Evolutionary conservation across 2,329 filamentous ascomycete species (phyloP).

Genomic region (Zasmidium citrigriseum): DNA sequence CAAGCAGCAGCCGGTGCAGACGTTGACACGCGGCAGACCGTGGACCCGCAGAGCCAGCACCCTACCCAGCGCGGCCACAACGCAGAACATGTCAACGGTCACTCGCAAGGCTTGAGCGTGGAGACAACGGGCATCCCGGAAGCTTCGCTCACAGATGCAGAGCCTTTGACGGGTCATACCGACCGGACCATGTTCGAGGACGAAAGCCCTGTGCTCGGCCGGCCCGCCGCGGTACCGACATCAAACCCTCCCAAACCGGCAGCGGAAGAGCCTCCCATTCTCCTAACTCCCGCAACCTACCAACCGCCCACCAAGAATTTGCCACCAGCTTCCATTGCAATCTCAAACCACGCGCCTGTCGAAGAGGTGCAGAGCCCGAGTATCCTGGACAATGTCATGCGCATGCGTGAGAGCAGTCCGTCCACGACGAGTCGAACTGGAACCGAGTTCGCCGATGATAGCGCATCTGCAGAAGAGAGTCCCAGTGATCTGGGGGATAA

Average conservation of each 20-base stretch:
- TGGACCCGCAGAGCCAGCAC: slow-evolving; percentile 7
- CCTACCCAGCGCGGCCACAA: slow-evolving; percentile 2
- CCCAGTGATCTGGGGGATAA: slow-evolving; percentile 27
- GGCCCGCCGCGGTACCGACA: slow-evolving; percentile 35
- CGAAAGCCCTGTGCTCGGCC: slow-evolving; percentile 68
- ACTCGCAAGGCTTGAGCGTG: slow-evolving; percentile 26
- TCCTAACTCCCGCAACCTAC: slow-evolving; percentile 31
- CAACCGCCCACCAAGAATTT: slow-evolving; percentile 15
- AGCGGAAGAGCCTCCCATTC: slow-evolving; percentile 13
- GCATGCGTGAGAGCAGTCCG: slow-evolving; percentile 33
- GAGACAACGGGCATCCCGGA: slow-evolving; percentile 25
- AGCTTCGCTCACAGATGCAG: slow-evolving; percentile 18
- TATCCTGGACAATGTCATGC: slow-evolving; percentile 35
- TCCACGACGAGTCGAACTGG: slow-evolving; percentile 31
- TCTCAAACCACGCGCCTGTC: slow-evolving; percentile 12
- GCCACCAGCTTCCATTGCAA: slow-evolving; percentile 15
- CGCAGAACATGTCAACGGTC: slow-evolving; percentile 3
- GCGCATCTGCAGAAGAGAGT: slow-evolving; percentile 26
- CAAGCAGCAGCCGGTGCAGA: slow-evolving; percentile 38
- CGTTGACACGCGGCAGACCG: slow-evolving; percentile 10
- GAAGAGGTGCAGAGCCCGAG: slow-evolving; percentile 27
- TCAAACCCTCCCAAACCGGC: slow-evolving; percentile 8
- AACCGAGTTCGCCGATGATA: slow-evolving; percentile 36
- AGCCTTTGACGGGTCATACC: slow-evolving; percentile 37
- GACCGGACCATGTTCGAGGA: slow-evolving; percentile 47